A percentile compares a stretch with the other conserved stretches of the same genome.
These are phyloP conservation scores for Argentina anserina DNA, from an alignment of 306 rosid species.

Conservation along the genomic window DNA sequence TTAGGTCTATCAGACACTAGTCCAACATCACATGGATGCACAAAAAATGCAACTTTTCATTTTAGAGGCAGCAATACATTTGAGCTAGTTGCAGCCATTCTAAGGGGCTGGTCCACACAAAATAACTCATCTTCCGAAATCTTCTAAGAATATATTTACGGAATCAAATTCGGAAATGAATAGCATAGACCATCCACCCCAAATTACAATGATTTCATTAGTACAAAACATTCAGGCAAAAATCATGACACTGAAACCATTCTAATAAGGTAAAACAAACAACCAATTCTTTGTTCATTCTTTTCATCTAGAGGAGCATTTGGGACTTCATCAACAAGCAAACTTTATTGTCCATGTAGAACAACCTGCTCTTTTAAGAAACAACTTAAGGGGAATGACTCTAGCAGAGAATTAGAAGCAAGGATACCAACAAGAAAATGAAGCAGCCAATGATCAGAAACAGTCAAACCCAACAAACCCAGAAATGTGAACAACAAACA, in stretches of 20 bases:
- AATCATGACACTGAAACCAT: background rate
- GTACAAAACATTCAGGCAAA: background rate
- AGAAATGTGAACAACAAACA: background rate
- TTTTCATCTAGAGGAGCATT: background rate
- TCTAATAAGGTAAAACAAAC: background rate
- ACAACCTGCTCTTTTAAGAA: background rate
- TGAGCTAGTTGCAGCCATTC: background rate
- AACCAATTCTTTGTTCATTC: background rate
- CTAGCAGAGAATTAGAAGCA: background rate
- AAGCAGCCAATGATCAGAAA: background rate
- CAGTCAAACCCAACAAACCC: slow-evolving; percentile 25
- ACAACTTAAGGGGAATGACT: background rate
- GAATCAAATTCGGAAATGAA: background rate
- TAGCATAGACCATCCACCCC: background rate
- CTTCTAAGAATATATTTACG: background rate
- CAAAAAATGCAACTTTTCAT: background rate
- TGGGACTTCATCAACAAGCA: background rate
- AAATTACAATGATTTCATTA: background rate
- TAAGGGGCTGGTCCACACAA: background rate
- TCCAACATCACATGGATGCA: slow-evolving; percentile 2
- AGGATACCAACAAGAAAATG: background rate
- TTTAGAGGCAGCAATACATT: background rate
- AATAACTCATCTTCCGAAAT: no score
- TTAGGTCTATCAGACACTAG: slow-evolving; percentile 12
- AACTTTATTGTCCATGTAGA: background rate